phyloP scores from a whole-genome alignment of 2,329 filamentous ascomycete genomes.

The Dactylonectria macrodidyma region DNA sequence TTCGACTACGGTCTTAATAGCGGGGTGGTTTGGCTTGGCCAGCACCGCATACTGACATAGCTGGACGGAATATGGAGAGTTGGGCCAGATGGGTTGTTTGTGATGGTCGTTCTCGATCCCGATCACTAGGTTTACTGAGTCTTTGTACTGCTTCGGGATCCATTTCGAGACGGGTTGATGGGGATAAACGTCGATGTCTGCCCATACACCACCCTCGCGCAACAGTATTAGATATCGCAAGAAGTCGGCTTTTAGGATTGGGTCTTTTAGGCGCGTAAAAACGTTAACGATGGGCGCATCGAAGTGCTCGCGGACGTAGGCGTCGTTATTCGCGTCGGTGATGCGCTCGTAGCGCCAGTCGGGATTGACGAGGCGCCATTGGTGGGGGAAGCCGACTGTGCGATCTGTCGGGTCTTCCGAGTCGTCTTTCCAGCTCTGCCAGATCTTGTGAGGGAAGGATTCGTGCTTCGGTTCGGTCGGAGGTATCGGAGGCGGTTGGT shows the following conservation, averaged over 20 bases:
- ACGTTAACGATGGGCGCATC: conserved; percentile 70
- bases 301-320: conserved; percentile 73
- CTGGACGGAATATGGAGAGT: conserved; percentile 78
- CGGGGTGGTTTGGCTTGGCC: conserved; percentile 79
- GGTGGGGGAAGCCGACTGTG: conserved; percentile 48
- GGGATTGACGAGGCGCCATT: conserved; percentile 45
- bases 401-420: conserved; percentile 46
- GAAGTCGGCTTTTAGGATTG: conserved; percentile 71
- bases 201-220: conserved; percentile 79
- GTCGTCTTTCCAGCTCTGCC: conserved; percentile 52
- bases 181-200: conserved; percentile 77
- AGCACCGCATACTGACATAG: conserved; percentile 85
- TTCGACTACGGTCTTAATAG: conserved; percentile 76
- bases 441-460: conserved; percentile 46
- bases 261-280: conserved; percentile 62
- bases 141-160: conserved; percentile 68
- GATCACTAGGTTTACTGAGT: conserved; percentile 75
- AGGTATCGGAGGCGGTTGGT: conserved; percentile 1
- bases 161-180: conserved; percentile 77
- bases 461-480: background rate
- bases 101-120: conserved; percentile 78
- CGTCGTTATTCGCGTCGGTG: conserved; percentile 46
- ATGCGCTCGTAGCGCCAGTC: conserved; percentile 49
- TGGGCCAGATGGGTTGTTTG: conserved; percentile 60
- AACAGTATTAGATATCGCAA: conserved; percentile 75